A percentile compares a stretch with the other conserved stretches of the same genome.
phyloP scores from a whole-genome alignment of 768 basidiomycete species.

The Trametes punicea region DNA sequence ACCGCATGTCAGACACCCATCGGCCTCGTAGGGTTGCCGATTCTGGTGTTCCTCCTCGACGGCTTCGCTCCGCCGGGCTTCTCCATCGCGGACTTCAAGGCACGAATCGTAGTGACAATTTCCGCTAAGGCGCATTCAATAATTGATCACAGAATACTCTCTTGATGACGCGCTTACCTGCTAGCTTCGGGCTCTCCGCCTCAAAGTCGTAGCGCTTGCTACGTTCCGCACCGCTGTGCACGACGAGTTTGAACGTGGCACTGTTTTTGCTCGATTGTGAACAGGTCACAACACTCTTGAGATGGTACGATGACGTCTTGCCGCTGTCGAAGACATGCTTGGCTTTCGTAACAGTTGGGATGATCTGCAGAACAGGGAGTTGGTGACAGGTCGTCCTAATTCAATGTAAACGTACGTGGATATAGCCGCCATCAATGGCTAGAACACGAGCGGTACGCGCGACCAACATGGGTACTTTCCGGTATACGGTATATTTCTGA shows the following conservation, averaged over 20 bases:
- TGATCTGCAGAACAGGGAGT: constrained; percentile 59
- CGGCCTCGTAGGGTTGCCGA: constrained; percentile 7
- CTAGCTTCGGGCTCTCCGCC: constrained; percentile 79
- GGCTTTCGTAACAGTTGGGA: constrained; percentile 76
- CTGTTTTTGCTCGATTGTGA: constrained; percentile 80
- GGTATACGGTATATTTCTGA: constrained; percentile 90
- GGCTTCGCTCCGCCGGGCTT: constrained; percentile 61
- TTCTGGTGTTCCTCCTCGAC: constrained; percentile 52
- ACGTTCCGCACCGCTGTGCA: constrained; percentile 62
- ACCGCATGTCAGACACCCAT: constrained; percentile 6
- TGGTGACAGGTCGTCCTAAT: too few species aligned
- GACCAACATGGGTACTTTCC: constrained; percentile 93
- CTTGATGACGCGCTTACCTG: constrained; percentile 48
- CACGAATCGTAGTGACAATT: constrained; percentile 71
- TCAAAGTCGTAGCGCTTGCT: constrained; percentile 98
- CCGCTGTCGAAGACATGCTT: constrained; percentile 85
- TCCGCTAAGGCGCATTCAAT: constrained; percentile 44
- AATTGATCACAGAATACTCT: neutral
- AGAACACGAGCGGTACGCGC: constrained; percentile 86
- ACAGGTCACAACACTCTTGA: constrained; percentile 80
- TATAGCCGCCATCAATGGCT: constrained; percentile 93
- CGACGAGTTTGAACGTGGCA: constrained; percentile 84
- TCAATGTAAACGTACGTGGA: constrained; percentile 80
- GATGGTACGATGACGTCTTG: constrained; percentile 90
- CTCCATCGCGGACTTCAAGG: constrained; percentile 62